Conservation (phyloP, 805 yeast genomes). For the Sugiyamaella qingdaonensis region DNA sequence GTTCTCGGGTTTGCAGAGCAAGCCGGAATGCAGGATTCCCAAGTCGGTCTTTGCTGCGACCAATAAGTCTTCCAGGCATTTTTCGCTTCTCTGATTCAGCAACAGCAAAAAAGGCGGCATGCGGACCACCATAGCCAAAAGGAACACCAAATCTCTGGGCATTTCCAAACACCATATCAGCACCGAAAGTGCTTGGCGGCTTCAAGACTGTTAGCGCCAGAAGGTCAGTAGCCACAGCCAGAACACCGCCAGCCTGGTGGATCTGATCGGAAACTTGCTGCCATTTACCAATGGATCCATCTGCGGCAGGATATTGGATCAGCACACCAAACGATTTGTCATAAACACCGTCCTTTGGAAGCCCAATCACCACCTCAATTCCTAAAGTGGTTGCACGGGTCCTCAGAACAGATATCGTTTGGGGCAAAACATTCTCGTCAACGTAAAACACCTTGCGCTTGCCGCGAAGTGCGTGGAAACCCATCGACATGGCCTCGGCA, state of each 20-base stretch:
- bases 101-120: constrained; percentile 95
- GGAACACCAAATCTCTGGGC: constrained; percentile 98
- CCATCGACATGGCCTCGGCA: constrained; percentile 93
- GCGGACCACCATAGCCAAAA: constrained; percentile 98
- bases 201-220: constrained; percentile 80
- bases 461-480: constrained; percentile 61
- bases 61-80: constrained; percentile 95
- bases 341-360: constrained; percentile 41
- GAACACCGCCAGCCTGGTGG: constrained; percentile 68
- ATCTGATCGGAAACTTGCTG: constrained; percentile 55
- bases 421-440: constrained; percentile 75
- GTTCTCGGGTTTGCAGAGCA: constrained; percentile 97
- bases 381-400: constrained; percentile 75
- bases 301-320: constrained; percentile 86
- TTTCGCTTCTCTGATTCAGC: constrained; percentile 76
- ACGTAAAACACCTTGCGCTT: constrained; percentile 68
- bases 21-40: constrained; percentile 87
- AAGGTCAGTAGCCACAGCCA: constrained; percentile 87
- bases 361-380: constrained; percentile 56
- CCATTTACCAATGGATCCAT: constrained; percentile 62
- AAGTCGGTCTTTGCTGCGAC: constrained; percentile 84
- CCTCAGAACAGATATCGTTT: constrained; percentile 72
- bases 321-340: constrained; percentile 69
- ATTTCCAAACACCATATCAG: constrained; percentile 89
- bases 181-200: constrained; percentile 82